Conservation (phyloP, 164 flowering plant genomes). For the Hamamelis virginiana region DNA sequence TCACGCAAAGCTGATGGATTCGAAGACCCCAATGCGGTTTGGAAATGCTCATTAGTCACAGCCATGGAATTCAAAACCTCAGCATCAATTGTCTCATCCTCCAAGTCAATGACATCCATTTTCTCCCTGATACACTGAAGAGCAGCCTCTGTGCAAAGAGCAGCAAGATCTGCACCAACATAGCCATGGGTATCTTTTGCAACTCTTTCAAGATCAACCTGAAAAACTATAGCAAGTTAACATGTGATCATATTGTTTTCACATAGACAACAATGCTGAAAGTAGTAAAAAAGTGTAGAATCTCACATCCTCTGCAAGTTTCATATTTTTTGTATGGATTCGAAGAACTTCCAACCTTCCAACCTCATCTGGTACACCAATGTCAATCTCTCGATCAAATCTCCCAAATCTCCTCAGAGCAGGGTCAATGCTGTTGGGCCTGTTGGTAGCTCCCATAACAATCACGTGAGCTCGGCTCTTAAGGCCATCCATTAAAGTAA, state of each 20-base stretch:
- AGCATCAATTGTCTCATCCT: conserved; percentile 68
- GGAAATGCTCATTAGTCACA: conserved; percentile 65
- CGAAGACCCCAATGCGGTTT: conserved; percentile 54
- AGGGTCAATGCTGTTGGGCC: conserved; percentile 71
- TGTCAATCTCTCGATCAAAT: conserved; percentile 70
- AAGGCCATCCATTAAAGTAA: conserved; percentile 73
- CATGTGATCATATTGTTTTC: neutral
- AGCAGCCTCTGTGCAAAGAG: conserved; percentile 72
- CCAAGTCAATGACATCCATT: conserved; percentile 70
- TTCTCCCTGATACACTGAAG: conserved; percentile 73
- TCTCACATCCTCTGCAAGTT: conserved; percentile 63
- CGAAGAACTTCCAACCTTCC: conserved; percentile 67
- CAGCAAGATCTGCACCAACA: conserved; percentile 77
- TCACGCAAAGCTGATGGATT: conserved; percentile 73
- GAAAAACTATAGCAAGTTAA: conserved; percentile 9
- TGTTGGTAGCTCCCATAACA: conserved; percentile 70
- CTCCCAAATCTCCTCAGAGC: conserved; percentile 73
- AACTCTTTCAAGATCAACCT: conserved; percentile 70
- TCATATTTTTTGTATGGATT: conserved; percentile 73
- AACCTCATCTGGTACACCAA: conserved; percentile 71
- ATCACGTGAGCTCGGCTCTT: conserved; percentile 63
- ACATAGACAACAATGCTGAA: neutral
- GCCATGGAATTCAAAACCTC: conserved; percentile 72
- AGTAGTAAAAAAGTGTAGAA: neutral
- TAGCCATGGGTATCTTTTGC: conserved; percentile 68